Evolutionary conservation across 371 early-diverging fungal species (phyloP).

Genomic region (Coemansia sp.): DNA sequence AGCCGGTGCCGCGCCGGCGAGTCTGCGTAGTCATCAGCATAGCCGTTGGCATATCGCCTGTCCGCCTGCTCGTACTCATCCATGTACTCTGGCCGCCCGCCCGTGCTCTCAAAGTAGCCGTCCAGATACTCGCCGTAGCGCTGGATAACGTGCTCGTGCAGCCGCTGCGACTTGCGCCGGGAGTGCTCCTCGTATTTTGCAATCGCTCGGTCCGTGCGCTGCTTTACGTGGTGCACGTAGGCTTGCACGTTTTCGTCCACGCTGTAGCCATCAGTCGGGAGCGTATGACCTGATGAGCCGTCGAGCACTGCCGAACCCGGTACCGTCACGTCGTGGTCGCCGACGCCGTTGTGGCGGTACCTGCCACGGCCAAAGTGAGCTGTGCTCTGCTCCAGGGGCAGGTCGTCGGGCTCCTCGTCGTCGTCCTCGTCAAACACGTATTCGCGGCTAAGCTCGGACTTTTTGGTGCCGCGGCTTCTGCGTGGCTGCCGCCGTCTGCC

Average conservation of each 20-base stretch:
- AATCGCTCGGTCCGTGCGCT: slow-evolving; percentile 45
- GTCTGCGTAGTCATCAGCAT: slow-evolving; percentile 8
- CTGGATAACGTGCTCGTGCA: slow-evolving; percentile 45
- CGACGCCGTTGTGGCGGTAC: slow-evolving; percentile 7
- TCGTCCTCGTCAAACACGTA: slow-evolving; percentile 42
- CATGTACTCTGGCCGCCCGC: slow-evolving; percentile 13
- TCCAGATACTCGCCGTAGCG: slow-evolving; percentile 40
- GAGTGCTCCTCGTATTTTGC: slow-evolving; percentile 42
- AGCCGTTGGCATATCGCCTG: slow-evolving; percentile 9
- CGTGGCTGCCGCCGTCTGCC: slow-evolving; percentile 26
- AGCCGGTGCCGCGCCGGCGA: slow-evolving; percentile 10
- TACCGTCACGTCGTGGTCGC: slow-evolving; percentile 39
- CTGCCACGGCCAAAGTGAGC: slow-evolving; percentile 7
- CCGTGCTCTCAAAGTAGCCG: slow-evolving; percentile 31
- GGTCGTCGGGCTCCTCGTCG: slow-evolving; percentile 18
- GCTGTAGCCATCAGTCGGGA: slow-evolving; percentile 17
- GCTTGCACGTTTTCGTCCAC: slow-evolving; percentile 47
- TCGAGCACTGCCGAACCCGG: slow-evolving; percentile 6
- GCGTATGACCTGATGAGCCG: neutral
- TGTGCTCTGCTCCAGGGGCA: slow-evolving; percentile 31
- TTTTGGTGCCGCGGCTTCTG: slow-evolving; percentile 18
- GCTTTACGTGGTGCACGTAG: slow-evolving; percentile 46
- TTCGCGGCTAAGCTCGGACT: slow-evolving; percentile 42
- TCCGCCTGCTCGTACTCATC: neutral
- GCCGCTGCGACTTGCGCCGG: slow-evolving; percentile 44